Evolutionary conservation across 305 asterid species (phyloP).

Genomic region (Fraxinus greggii): DNA sequence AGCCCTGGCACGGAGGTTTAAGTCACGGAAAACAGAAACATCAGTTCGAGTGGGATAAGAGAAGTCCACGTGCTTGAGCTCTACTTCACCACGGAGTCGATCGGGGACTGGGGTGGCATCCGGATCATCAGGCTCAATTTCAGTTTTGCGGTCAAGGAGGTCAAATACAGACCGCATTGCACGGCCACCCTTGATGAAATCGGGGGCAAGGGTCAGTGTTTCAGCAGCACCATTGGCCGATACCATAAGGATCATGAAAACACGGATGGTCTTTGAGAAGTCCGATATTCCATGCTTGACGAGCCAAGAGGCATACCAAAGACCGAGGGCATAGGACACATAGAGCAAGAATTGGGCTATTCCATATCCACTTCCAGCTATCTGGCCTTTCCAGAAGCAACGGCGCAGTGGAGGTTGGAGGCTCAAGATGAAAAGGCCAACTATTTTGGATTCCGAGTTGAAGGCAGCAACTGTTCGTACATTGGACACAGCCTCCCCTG

Average conservation of each 20-base stretch:
- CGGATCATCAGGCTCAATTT: conserved; percentile 84
- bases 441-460: conserved; percentile 78
- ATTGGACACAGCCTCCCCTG: conserved; percentile 95
- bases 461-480: conserved; percentile 93
- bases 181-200: conserved; percentile 90
- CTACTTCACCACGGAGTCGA: conserved; percentile 82
- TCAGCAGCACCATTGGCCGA: conserved; percentile 99
- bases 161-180: conserved; percentile 94
- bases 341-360: conserved; percentile 88
- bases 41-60: conserved; percentile 90
- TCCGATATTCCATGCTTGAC: conserved; percentile 96
- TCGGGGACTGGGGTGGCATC: conserved; percentile 58
- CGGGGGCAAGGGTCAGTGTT: conserved; percentile 90
- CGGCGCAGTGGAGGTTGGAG: conserved; percentile 69
- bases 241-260: conserved; percentile 98
- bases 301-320: conserved; percentile 98
- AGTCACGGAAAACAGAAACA: conserved; percentile 60
- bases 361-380: conserved; percentile 94
- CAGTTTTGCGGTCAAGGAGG: conserved; percentile 88
- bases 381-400: conserved; percentile 98
- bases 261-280: conserved; percentile 93
- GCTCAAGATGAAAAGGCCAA: conserved; percentile 63
- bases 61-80: conserved; percentile 90
- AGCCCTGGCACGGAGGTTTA: conserved; percentile 79
- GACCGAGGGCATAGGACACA: conserved; percentile 89